Base-by-base conservation (phyloP, 2,329 filamentous ascomycete species). In the Fusarium nurragi region DNA sequence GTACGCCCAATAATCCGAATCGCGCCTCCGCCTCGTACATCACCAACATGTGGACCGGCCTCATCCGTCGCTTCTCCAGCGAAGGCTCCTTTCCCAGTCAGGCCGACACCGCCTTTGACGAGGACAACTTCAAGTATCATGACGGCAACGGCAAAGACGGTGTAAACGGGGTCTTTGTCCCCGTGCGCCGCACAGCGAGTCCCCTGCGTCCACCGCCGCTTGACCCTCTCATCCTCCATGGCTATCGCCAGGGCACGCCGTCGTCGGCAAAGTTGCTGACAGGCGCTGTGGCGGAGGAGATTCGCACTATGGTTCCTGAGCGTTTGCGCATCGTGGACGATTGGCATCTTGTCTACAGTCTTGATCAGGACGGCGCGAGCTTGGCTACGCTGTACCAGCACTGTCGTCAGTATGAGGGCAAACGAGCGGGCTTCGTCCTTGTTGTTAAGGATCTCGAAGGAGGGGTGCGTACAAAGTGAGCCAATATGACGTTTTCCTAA, bases 301-400 rank as follows among this genome's bases (percentile, higher is more conserved):
- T 98, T 55, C 86, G 95, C 44, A 86, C 96, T 36, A 88, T 98
- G 72, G 82, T 98, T 21, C 95, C 95, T 1, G 88, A 96, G 67
- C 85, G 95, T 45, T 79, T 98, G 60, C 92, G 97, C 77, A 88
- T 99, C 40, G 87, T 90, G 60, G 94, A 97, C 69, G 87, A 90
- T 61, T 99, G 95, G 95, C 85, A 84, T 51, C 80, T 98, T 47
- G 85, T 90, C 34, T 99, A 98, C 79, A 96, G 92, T 67, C 82
- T 99, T 32, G 94, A 97, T 72, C 91, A 96, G 77, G 89, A 99
- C 76, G 95, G 95, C 13, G 92, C 94, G 48, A 95, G 92, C 65
- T 79, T 99, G 32, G 85, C 86, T 11, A 98, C 95, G 0, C 80
- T 99, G 26, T 99, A 98, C 75, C 86, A 93, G 69, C 88, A 90